Evolutionary conservation across 805 yeast species (phyloP), one percentile per base, ranked within the genome.

Genomic region (Kregervanrija fluxuum): DNA sequence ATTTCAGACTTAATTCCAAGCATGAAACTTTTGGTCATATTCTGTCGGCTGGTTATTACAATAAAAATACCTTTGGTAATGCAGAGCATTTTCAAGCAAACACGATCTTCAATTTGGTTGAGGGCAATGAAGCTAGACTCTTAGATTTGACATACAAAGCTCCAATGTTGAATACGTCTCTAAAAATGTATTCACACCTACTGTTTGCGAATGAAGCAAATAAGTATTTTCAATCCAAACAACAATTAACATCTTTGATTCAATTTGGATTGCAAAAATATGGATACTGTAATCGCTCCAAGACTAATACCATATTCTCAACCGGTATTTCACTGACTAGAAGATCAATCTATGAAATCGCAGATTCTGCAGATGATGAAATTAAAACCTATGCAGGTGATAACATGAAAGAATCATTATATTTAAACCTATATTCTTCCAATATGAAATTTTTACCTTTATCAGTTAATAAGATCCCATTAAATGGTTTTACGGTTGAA

Each of bases 21-120:
- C 65, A 66, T 33, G 54, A 62, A 8, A 67, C 63, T 33, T 55
- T 58, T 17, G 66, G 67, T 13, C 62, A 69, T 22, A 50, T 66
- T 6, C 45, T 64, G 31, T 63, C 61, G 14, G 45, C 65, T 22
- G 59, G 61, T 39, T 68, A 66, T 48, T 51, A 62, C 2, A 67
- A 72, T 49, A 64, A 66, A 48, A 82, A 82, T 55, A 65, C 75
- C 8, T 73, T 82, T 51, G 88, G 85, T 4, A 82, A 82, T n/a
- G 88, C 85, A 12, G 90, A 83, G 57, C 65, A 66, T 6, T 53
- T 84, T 12, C 66, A 74, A 12, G 48, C 80, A 12, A 80, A 80
- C 48, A 71, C 77, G 50, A 58, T 48, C 47, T 62, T 69, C 47
- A 70, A 73, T 52, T 54, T 67, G 65, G 68, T 74, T 22, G 68